Evolutionary conservation across 2,329 filamentous ascomycete species (phyloP).

Genomic region (Ilyonectria robusta): DNA sequence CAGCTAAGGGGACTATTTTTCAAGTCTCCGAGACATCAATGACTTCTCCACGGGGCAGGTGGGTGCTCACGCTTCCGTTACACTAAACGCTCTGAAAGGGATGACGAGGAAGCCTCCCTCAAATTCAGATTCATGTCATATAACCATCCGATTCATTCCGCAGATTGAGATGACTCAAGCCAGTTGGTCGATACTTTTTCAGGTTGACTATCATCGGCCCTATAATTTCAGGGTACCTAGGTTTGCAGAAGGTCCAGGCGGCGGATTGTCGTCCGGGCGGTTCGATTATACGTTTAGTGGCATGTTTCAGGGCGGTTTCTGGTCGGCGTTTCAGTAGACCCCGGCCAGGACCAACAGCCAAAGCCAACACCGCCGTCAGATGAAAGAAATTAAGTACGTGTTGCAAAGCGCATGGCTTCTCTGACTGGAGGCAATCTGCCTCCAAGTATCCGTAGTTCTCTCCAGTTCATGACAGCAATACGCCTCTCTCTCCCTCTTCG

Average conservation of each 20-base stretch:
- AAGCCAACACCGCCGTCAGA: not conserved
- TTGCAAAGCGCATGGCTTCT: not conserved
- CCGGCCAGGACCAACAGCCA: not conserved
- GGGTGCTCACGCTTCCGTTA: not conserved
- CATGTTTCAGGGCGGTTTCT: constrained; percentile 31
- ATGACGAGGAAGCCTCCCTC: too few species aligned
- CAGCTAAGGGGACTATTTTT: too few species aligned
- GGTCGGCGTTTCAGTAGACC: constrained; percentile 20
- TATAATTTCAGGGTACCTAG: too few species aligned
- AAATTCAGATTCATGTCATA: not conserved
- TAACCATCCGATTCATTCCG: not conserved
- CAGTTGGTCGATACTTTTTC: not conserved
- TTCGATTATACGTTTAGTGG: constrained; percentile 28
- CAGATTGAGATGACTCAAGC: not conserved
- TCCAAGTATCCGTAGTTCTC: too few species aligned
- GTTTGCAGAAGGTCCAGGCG: not conserved
- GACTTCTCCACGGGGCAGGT: not conserved
- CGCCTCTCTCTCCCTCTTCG: too few species aligned
- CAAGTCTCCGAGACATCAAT: not conserved
- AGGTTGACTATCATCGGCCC: not conserved
- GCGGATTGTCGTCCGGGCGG: not conserved
- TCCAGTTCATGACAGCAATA: too few species aligned
- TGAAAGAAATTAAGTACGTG: not conserved
- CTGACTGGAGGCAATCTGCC: not conserved
- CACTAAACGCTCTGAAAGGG: not conserved